phyloP scores from a whole-genome alignment of 495 filamentous ascomycete species.

The Barbatosphaeria neglecta region DNA sequence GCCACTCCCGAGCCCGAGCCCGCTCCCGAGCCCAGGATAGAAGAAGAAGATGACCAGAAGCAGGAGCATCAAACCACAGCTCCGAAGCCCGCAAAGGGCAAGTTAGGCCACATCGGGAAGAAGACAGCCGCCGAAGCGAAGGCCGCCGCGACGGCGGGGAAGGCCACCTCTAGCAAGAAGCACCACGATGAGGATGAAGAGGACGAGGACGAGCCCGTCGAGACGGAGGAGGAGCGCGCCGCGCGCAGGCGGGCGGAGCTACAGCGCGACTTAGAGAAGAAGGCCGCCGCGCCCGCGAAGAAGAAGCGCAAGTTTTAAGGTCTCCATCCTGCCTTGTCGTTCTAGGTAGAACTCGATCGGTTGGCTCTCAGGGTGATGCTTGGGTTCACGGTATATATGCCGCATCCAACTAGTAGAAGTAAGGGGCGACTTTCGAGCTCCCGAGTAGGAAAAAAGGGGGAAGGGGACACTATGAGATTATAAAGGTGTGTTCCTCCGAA shows the following conservation, averaged over 20 bases:
- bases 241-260: constrained; percentile 52
- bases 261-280: constrained; percentile 52
- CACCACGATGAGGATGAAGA: constrained; percentile 5
- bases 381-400: no score
- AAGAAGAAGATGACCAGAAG: constrained; percentile 1
- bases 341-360: background rate
- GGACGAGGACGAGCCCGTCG: background rate
- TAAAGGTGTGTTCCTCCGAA: no score
- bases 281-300: constrained; percentile 53
- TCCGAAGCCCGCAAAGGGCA: background rate
- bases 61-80: constrained; percentile 7
- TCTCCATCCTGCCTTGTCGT: background rate
- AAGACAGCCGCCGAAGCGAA: constrained; percentile 5
- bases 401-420: no score
- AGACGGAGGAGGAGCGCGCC: constrained; percentile 31
- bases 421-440: no score
- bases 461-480: no score
- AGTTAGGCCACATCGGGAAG: constrained; percentile 11
- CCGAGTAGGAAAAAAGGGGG: no score
- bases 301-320: constrained; percentile 53
- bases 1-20: constrained; percentile 3
- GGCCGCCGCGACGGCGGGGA: constrained; percentile 13
- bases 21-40: constrained; percentile 10
- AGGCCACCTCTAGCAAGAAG: constrained; percentile 5
- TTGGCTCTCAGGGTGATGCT: no score